Evolutionary conservation across 2,329 filamentous ascomycete genomes (phyloP), one percentile per base, ranked within the genome.

Genomic region (Alternaria metachromatica): DNA sequence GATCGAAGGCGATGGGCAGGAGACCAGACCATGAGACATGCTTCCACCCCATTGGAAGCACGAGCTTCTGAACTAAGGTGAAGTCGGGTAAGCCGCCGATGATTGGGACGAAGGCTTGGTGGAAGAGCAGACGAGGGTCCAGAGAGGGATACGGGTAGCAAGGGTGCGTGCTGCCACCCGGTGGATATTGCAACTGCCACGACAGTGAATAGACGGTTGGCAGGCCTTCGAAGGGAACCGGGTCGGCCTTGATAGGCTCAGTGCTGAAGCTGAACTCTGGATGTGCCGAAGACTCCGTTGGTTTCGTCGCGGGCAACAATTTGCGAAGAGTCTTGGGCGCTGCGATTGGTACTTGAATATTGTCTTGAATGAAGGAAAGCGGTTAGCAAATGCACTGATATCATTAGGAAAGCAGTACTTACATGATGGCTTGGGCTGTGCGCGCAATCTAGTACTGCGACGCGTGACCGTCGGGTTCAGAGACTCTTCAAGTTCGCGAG

Each of bases 111-210:
- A 64, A 45, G 3, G 58, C 20, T 0, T 67, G 15, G 1, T 69
- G 56, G 21, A 73, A 72, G 7, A 63, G 37, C 5, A 73, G 21
- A 1, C 67, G 64, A 0, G 68, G 66, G 46, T 73, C 70, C 1
- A 67, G 25, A 0, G 20, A 3, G 0, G 71, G 70, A 37, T 66
- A 73, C 1, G 70, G 67, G 23, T 73, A 73, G 0, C 55, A 68
- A 0, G 69, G 67, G 20, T 73, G 71, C 0, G 70, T 72, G 11
- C 67, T 68, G 0, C 71, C 71, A 1, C 71, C 69, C 0, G 71
- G 60, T 0, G 71, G 71, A 6, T 72, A 73, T 8, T 65, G 58
- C 0, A 73, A 6, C 4, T 72, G 60, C 69, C 69, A 73, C 0
- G 66, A 43, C 0, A 61, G 15, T 0, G 67, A 67, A 0, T 59